A percentile compares a stretch with the other conserved stretches of the same genome.
These are phyloP conservation scores for Termitomyces titanicus DNA, from an alignment of 768 basidiomycete species.

Conservation along the genomic window DNA sequence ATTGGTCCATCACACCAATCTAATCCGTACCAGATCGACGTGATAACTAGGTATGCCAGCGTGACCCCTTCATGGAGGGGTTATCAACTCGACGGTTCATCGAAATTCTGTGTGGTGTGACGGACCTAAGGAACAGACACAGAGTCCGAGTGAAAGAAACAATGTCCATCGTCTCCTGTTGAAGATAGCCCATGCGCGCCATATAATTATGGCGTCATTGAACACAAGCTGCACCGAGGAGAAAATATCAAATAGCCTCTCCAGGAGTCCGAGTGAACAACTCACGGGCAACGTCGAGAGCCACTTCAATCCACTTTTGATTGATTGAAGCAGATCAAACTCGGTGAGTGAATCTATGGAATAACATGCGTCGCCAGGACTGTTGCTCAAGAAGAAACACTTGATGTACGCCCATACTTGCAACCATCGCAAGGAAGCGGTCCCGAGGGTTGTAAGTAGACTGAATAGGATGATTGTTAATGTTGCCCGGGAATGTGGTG, in stretches of 20 bases:
- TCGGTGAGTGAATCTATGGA: too few relatives aligned
- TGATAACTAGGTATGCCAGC: too few relatives aligned
- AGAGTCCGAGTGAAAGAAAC: not conserved
- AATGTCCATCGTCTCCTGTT: not conserved
- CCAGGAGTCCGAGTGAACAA: not conserved
- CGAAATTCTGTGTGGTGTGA: not conserved
- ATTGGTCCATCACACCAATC: too few relatives aligned
- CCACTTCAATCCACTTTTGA: not conserved
- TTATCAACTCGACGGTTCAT: not conserved
- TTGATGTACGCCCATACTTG: too few relatives aligned
- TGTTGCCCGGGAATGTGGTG: too few relatives aligned
- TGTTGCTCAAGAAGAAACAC: too few relatives aligned
- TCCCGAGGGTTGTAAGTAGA: too few relatives aligned
- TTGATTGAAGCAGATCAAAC: too few relatives aligned
- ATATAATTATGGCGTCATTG: not conserved
- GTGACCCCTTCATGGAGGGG: not conserved
- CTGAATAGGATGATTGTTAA: too few relatives aligned
- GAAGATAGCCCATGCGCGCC: not conserved
- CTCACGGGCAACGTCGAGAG: not conserved
- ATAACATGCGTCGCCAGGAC: too few relatives aligned
- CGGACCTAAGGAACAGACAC: not conserved
- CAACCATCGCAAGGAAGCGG: too few relatives aligned
- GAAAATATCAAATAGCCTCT: not conserved
- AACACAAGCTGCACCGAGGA: not conserved
- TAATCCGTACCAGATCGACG: too few relatives aligned